These are phyloP conservation scores for Nannochloropsis granulata DNA, from an alignment of 108 stramenopile genomes.

Conservation along the genomic window DNA sequence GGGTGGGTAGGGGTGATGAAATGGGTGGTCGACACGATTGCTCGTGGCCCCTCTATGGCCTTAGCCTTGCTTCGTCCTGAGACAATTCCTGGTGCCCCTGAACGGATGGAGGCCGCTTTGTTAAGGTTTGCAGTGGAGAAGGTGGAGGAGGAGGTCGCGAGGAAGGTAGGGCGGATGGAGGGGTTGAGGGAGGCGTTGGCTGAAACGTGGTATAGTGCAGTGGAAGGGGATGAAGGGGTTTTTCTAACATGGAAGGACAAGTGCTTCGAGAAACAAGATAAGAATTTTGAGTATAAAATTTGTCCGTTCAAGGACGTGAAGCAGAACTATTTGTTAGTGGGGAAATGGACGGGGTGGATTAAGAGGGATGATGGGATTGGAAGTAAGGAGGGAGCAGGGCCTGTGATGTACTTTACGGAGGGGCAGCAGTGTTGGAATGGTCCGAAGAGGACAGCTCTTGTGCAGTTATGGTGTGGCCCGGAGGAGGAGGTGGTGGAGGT, in stretches of 20 bases:
- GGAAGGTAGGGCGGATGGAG: not conserved
- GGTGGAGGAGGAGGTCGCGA: not conserved
- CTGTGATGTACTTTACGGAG: constrained; percentile 11
- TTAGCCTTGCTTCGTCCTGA: not conserved
- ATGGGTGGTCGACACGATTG: not conserved
- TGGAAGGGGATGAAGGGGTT: not conserved
- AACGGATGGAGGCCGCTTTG: not conserved
- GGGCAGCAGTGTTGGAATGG: constrained; percentile 40
- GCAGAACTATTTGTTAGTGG: constrained; percentile 12
- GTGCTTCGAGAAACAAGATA: constrained; percentile 11
- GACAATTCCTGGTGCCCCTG: not conserved
- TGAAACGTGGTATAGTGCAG: not conserved
- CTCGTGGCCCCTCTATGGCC: not conserved
- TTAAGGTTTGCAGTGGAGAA: not conserved
- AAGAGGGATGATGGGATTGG: not conserved
- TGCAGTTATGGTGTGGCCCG: constrained; percentile 28
- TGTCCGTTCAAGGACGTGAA: constrained; percentile 29
- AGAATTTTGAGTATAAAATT: constrained; percentile 27
- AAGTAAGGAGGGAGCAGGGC: not conserved
- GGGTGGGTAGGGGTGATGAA: not conserved
- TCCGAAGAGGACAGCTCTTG: constrained; percentile 16
- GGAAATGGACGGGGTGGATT: not conserved
- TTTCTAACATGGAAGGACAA: not conserved
- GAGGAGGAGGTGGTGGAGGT: constrained; percentile 20
- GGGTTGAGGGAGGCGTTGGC: not conserved